These are phyloP conservation scores for Erysimum pusillum DNA, from an alignment of 441 rosid species.

Conservation along the genomic window DNA sequence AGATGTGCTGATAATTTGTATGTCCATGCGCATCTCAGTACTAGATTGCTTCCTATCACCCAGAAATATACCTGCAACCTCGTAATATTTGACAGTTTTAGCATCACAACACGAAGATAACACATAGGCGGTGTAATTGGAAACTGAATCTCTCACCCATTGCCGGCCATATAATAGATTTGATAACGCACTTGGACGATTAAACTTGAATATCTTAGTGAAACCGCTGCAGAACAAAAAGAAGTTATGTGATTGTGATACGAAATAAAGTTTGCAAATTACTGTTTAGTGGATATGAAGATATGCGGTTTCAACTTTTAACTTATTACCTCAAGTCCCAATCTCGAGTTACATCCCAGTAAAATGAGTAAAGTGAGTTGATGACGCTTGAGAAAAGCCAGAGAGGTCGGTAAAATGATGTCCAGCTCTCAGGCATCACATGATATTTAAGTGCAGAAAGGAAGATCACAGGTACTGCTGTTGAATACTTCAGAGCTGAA, in stretches of 20 bases:
- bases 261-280: background rate
- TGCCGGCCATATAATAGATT: conserved; percentile 61
- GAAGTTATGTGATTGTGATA: conserved; percentile 7
- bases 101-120: background rate
- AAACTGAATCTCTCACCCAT: conserved; percentile 59
- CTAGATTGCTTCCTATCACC: conserved; percentile 77
- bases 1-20: conserved; percentile 79
- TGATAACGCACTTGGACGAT: conserved; percentile 55
- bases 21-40: conserved; percentile 76
- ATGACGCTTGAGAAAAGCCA: conserved; percentile 80
- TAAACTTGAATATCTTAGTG: conserved; percentile 76
- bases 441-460: conserved; percentile 82
- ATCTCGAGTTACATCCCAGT: conserved; percentile 84
- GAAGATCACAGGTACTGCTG: conserved; percentile 81
- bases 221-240: conserved; percentile 56
- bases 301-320: background rate
- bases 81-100: conserved; percentile 8
- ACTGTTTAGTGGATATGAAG: conserved; percentile 3
- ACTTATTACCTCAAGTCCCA: conserved; percentile 75
- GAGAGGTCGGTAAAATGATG: conserved; percentile 68
- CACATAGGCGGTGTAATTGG: background rate
- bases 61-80: conserved; percentile 68
- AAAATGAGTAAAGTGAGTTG: conserved; percentile 80
- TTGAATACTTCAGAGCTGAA: conserved; percentile 81
- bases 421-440: conserved; percentile 66